A percentile compares a stretch with the other conserved stretches of the same genome.
phyloP scores from a whole-genome alignment of 1,139 yeast species.

The Yamadazyma diddensiae region DNA sequence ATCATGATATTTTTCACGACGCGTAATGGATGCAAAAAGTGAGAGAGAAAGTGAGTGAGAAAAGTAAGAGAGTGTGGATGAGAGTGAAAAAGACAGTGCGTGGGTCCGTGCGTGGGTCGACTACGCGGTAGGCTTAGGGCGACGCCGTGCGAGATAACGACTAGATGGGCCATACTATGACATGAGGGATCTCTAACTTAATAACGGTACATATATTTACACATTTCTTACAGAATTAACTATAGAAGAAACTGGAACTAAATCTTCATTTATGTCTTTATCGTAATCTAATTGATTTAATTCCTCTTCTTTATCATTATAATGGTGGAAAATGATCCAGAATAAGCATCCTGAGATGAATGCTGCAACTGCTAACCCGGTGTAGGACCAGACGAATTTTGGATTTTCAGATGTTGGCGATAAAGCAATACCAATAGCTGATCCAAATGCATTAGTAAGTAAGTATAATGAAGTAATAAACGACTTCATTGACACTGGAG shows the following conservation, averaged over 20 bases:
- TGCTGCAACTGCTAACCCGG: slow-evolving; percentile 59
- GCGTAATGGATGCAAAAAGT: slow-evolving; percentile 3
- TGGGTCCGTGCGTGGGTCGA: too few relatives aligned
- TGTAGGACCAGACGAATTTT: slow-evolving; percentile 64
- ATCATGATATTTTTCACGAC: too few relatives aligned
- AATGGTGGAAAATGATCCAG: slow-evolving; percentile 59
- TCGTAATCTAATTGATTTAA: slow-evolving; percentile 53
- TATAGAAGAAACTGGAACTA: slow-evolving; percentile 24
- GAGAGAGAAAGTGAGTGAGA: too few relatives aligned
- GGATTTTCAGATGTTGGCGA: slow-evolving; percentile 67
- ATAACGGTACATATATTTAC: slow-evolving; percentile 4
- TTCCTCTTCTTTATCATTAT: slow-evolving; percentile 58
- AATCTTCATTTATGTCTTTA: slow-evolving; percentile 17
- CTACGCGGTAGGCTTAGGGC: too few relatives aligned
- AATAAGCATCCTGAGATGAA: slow-evolving; percentile 58
- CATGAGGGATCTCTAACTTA: too few relatives aligned
- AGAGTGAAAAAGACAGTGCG: too few relatives aligned
- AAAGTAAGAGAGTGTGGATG: too few relatives aligned
- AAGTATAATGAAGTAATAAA: slow-evolving; percentile 63
- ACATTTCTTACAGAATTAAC: slow-evolving; percentile 21
- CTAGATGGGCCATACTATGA: too few relatives aligned
- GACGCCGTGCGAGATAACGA: too few relatives aligned
- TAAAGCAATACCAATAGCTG: slow-evolving; percentile 71
- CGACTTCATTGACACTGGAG: slow-evolving; percentile 64
- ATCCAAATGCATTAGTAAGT: slow-evolving; percentile 62